phyloP scores from a whole-genome alignment of 23 red algal species.

The Pyropia yezoensis region DNA sequence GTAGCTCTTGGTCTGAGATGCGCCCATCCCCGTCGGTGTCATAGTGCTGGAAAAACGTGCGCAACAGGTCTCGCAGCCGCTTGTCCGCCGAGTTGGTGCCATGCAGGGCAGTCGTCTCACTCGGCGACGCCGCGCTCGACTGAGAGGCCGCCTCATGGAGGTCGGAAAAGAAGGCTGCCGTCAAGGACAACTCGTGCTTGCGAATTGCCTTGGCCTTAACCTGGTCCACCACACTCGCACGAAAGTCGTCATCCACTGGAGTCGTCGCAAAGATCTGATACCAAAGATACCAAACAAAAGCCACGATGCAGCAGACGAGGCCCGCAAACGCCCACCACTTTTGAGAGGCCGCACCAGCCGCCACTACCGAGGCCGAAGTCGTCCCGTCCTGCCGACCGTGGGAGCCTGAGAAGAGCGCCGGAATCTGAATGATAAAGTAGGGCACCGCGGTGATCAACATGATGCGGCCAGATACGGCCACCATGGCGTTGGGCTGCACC shows the following conservation, averaged over 20 bases:
- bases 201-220: conserved; percentile 17
- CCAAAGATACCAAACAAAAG: conserved; percentile 41
- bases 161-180: conserved; percentile 34
- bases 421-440: conserved; percentile 53
- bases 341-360: conserved; percentile 13
- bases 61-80: conserved; percentile 14
- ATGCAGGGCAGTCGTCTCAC: conserved; percentile 25
- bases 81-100: not conserved
- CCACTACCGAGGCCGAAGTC: not conserved
- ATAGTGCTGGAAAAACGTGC: conserved; percentile 41
- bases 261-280: conserved; percentile 20
- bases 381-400: conserved; percentile 21
- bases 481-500: conserved; percentile 17
- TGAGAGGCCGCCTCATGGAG: conserved; percentile 11
- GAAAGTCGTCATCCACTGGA: conserved; percentile 3
- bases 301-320: conserved; percentile 30
- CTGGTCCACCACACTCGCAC: conserved; percentile 11
- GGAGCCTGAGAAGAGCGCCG: conserved; percentile 28
- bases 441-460: conserved; percentile 43
- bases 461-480: conserved; percentile 16
- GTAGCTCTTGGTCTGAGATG: conserved; percentile 34
- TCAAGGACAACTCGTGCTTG: conserved; percentile 18
- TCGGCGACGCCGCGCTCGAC: not conserved
- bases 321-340: conserved; percentile 25
- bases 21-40: conserved; percentile 19